A percentile compares a stretch with the other conserved stretches of the same genome.
Evolutionary conservation across 2,329 filamentous ascomycete genomes (phyloP).

Genomic region (Thielaviopsis ethacetica): DNA sequence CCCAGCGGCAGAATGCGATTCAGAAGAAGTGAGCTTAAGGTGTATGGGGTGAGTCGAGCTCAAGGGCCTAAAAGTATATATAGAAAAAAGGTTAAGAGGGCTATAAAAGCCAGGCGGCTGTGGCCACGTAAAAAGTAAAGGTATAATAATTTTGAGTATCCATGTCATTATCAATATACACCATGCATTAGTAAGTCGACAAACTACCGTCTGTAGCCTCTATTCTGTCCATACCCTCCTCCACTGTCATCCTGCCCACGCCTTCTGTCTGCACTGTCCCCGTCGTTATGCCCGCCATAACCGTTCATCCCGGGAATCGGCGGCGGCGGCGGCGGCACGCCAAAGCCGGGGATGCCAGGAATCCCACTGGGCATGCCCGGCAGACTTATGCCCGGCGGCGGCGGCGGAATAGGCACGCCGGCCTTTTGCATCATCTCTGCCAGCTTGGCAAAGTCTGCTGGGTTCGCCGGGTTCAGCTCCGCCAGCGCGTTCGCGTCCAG

Average conservation of each 20-base stretch:
- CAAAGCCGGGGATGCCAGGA: conserved; percentile 14
- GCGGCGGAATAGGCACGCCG: conserved; percentile 43
- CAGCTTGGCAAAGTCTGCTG: conserved; percentile 43
- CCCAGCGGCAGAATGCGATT: conserved; percentile 43
- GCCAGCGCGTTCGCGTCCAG: conserved; percentile 32
- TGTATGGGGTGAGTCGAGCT: too few species aligned
- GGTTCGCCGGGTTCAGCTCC: conserved; percentile 41
- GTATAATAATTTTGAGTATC: too few species aligned
- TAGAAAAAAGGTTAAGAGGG: too few species aligned
- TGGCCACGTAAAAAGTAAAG: too few species aligned
- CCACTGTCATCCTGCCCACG: not conserved
- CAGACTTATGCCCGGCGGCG: conserved; percentile 28
- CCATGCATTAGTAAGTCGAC: not conserved
- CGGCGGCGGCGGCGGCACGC: conserved; percentile 24
- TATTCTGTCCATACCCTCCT: not conserved
- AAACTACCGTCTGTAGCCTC: not conserved
- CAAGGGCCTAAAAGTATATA: too few species aligned
- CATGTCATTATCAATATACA: not conserved
- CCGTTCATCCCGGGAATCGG: conserved; percentile 16
- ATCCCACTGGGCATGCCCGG: conserved; percentile 18
- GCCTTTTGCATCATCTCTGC: conserved; percentile 50
- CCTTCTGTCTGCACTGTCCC: not conserved
- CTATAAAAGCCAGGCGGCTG: too few species aligned
- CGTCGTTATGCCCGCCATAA: not conserved
- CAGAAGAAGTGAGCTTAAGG: conserved; percentile 20